Conservation (phyloP, 2,329 filamentous ascomycete genomes). For the Neofusicoccum kwambonambiense region DNA sequence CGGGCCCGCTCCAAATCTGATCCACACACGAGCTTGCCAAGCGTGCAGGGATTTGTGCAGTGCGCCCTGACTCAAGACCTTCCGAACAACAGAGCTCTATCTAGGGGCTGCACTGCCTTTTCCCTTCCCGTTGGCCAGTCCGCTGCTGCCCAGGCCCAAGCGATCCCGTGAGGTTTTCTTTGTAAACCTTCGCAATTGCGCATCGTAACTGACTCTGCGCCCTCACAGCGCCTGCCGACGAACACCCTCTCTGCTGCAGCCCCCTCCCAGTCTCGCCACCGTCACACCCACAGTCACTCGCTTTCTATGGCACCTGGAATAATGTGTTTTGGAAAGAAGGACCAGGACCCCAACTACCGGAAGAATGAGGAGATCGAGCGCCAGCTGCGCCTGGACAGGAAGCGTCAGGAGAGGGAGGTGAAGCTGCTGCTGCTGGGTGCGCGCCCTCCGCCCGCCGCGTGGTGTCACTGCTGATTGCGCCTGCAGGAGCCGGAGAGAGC, state of each 20-base stretch:
- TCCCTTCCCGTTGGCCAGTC: neutral
- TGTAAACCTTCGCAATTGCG: slow-evolving; percentile 1
- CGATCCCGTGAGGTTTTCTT: neutral
- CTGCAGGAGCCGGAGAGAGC: slow-evolving; percentile 83
- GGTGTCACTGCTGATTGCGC: neutral
- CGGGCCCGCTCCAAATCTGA: neutral
- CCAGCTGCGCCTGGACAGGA: slow-evolving; percentile 81
- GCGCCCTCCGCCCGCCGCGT: slow-evolving; percentile 29
- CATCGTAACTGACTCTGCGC: neutral
- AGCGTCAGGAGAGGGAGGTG: slow-evolving; percentile 79
- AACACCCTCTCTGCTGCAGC: neutral
- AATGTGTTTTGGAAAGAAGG: slow-evolving; percentile 54
- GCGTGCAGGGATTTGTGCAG: neutral
- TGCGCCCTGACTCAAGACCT: neutral
- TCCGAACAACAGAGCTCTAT: neutral
- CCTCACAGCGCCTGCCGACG: neutral
- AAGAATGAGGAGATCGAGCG: slow-evolving; percentile 76
- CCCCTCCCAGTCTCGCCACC: neutral
- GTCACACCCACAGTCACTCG: neutral
- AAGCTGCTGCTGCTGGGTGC: slow-evolving; percentile 91
- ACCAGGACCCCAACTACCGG: slow-evolving; percentile 47
- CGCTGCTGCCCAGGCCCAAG: slow-evolving; percentile 4
- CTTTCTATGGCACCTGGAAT: slow-evolving; percentile 26
- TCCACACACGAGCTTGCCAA: neutral
- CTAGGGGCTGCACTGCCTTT: slow-evolving; percentile 4